Percentiles rank a stretch among this genome's conserved stretches.
phyloP scores from a whole-genome alignment of 257 asterid genomes.

The Datura wrightii region DNA sequence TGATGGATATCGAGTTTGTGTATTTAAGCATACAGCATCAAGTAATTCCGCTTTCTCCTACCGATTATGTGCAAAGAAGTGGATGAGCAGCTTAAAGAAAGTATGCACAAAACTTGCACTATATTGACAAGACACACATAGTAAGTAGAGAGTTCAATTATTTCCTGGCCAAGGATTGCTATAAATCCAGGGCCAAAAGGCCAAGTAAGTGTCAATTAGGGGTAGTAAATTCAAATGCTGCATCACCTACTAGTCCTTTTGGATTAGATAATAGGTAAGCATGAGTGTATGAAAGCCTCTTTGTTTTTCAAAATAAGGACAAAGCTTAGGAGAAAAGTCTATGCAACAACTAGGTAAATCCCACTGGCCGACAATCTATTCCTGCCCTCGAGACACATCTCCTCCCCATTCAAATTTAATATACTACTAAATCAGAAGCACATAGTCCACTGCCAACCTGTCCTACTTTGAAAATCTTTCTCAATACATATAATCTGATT shows the following conservation, averaged over 20 bases:
- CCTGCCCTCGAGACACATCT: conserved; percentile 54
- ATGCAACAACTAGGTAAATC: conserved; percentile 40
- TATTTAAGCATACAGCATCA: background rate
- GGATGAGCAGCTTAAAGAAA: background rate
- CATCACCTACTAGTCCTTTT: conserved; percentile 5
- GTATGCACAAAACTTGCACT: background rate
- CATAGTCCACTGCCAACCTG: conserved; percentile 65
- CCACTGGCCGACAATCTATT: conserved; percentile 55
- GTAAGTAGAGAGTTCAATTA: background rate
- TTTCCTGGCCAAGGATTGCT: background rate
- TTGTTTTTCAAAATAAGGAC: conserved; percentile 45
- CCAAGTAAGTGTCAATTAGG: background rate
- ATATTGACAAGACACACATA: background rate
- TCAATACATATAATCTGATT: conserved; percentile 44
- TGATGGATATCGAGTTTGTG: background rate
- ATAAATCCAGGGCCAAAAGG: background rate
- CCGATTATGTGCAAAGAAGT: background rate
- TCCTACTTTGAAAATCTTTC: conserved; percentile 52
- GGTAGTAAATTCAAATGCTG: conserved; percentile 5
- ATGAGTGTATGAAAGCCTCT: conserved; percentile 18
- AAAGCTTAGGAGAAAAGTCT: conserved; percentile 49
- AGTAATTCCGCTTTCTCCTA: background rate
- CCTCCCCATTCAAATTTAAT: conserved; percentile 43
- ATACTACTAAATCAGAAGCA: conserved; percentile 31
- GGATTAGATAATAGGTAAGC: background rate